phyloP scores from a whole-genome alignment of 176 grass and related monocot genomes.

The Oryza meyeriana region DNA sequence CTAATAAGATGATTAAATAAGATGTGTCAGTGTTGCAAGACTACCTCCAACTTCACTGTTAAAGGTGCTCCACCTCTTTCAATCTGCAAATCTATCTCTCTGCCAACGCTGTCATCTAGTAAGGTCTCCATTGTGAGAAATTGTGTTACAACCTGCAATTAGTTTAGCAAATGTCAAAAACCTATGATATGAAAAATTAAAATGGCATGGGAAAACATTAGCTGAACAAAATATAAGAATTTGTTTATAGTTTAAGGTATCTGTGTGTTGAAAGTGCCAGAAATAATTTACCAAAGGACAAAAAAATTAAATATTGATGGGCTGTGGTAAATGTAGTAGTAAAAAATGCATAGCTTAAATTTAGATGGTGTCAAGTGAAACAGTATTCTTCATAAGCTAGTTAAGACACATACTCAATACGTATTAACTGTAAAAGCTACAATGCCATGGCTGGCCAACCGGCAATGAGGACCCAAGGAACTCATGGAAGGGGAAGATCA shows the following conservation, averaged over 20 bases:
- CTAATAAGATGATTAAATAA: not conserved
- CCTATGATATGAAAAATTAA: not conserved
- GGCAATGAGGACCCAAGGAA: not conserved
- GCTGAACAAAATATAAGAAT: conserved; percentile 1
- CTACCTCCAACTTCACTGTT: conserved; percentile 76
- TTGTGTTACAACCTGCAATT: conserved; percentile 89
- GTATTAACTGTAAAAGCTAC: not conserved
- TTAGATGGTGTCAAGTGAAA: not conserved
- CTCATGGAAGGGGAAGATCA: not conserved
- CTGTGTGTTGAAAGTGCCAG: not conserved
- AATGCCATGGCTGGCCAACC: not conserved
- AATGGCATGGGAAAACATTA: not conserved
- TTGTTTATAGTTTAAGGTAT: not conserved
- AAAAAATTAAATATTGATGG: conserved; percentile 1
- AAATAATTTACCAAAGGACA: not conserved
- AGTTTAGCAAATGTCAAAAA: conserved; percentile 16
- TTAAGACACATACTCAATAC: not conserved
- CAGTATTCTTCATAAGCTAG: not conserved
- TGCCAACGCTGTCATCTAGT: conserved; percentile 78
- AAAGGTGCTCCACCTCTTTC: conserved; percentile 85
- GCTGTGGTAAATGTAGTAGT: not conserved
- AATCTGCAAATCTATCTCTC: conserved; percentile 71
- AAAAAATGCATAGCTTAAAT: not conserved
- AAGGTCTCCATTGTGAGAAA: conserved; percentile 90
- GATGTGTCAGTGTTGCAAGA: conserved; percentile 3